Evolutionary conservation across 1,139 yeast genomes (phyloP), one percentile per base, ranked within the genome.

Genomic region (Kurtzmaniella quercitrusa): DNA sequence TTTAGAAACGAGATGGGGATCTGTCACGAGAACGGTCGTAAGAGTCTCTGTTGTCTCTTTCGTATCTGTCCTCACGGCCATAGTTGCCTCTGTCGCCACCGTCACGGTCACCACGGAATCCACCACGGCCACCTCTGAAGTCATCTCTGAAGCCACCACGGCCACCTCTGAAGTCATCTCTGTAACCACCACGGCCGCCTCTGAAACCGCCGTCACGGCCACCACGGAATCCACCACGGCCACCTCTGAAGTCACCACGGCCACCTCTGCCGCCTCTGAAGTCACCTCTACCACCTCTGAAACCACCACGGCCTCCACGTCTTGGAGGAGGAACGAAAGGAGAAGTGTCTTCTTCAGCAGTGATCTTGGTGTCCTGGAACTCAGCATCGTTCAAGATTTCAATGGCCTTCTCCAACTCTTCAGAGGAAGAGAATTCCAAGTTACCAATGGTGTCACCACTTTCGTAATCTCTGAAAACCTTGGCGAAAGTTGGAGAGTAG

Each of bases 321-420:
- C 82, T 73, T 50, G 79, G 76, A 44, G 83, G 79, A 53, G 88
- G 85, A 53, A 83, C 76, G 57, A 84, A 85, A 51, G 91, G 90
- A 58, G 85, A 77, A 58, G 85, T 84, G 63, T 88, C 96, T 68
- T 81, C 89, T 66, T 82, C 88, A 48, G 91, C 87, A 48, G 76
- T 63, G 48, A 88, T 69, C 43, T 73, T 69, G 46, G 79, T 62
- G 51, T 87, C 96, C 60, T 81, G 79, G 73, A 79, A 83, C 49
- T 82, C 90, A 49, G 81, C 70, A 55, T 85, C 87, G 65, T 83
- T 82, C 57, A 88, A 73, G 58, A 78, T 75, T 46, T 80, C 80
- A 50, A 87, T 67, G 42, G 94, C 87, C 52, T 75, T 76, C 48
- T 77, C 82, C 64, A 87, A 73, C 59, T 86, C 89, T 46, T 85